These are phyloP conservation scores for Fusarium cicatricum DNA, from an alignment of 2,329 filamentous ascomycete genomes.

Conservation along the genomic window DNA sequence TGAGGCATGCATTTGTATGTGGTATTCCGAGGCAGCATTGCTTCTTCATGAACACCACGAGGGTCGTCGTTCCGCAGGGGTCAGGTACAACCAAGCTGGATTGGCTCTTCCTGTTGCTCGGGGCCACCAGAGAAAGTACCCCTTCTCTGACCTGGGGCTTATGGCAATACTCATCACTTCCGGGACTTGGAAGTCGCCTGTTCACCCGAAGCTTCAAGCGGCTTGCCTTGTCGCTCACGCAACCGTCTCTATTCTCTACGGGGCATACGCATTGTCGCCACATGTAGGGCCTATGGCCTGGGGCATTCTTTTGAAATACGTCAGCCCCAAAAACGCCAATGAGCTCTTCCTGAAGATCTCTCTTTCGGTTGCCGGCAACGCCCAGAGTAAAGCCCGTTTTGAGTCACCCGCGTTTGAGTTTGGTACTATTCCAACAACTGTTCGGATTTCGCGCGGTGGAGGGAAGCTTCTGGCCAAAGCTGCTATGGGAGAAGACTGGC, in stretches of 20 bases:
- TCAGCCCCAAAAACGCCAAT: neutral
- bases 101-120: neutral
- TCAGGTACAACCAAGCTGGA: neutral
- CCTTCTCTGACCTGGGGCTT: conserved; percentile 36
- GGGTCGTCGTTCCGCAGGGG: neutral
- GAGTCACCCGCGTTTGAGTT: conserved; percentile 26
- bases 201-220: conserved; percentile 23
- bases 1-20: conserved; percentile 5
- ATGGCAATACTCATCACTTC: conserved; percentile 38
- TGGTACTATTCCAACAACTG: conserved; percentile 29
- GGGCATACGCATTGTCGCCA: conserved; percentile 29
- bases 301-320: neutral
- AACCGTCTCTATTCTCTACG: conserved; percentile 32
- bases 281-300: conserved; percentile 15
- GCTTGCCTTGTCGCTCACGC: conserved; percentile 29
- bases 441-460: conserved; percentile 29
- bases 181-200: conserved; percentile 24
- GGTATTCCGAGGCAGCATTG: conserved; percentile 4
- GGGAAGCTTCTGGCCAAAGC: conserved; percentile 25
- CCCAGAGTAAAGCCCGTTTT: neutral
- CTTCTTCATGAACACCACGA: neutral
- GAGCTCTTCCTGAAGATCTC: conserved; percentile 13
- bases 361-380: neutral
- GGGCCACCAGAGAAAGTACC: neutral
- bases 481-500: conserved; percentile 16